Base-by-base conservation (phyloP, 768 basidiomycete genomes). In the Infundibulicybe gibba region DNA sequence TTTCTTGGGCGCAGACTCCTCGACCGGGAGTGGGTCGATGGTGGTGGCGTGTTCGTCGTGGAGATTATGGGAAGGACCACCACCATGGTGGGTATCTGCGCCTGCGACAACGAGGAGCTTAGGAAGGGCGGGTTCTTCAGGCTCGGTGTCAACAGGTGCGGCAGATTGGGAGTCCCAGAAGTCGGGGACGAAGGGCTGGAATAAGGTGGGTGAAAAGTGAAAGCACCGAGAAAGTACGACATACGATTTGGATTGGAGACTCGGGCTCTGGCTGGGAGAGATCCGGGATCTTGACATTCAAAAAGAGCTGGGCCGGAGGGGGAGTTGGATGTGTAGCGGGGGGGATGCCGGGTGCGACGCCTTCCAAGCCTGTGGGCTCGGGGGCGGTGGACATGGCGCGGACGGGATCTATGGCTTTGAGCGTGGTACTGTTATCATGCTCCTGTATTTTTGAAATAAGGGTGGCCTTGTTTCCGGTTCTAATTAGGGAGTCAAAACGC, bases 241-340 rank as follows among this genome's bases (percentile, higher is more conserved):
- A 49, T 57, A 90, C 88, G 44, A 85, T 75, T 64, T 83, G 80
- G 21, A 79, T 69, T 16, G 72, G 72, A 4, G 61, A 53, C 43
- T 70, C 68, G 2, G 70, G 67, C 25, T 61, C 62, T 6, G 72
- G 72, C 17, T 64, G 62, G 16, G 76, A 69, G 13, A 77, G 58
- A 51, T 84, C 73, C 16, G 89, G 89, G 37, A 91, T 58, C 41
- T 65, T 69, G 54, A 86, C 61, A 50, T 74, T 71, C 52, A 80
- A 57, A 47, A 72, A 74, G 14, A 59, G 54, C 16, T 61, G 60
- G 6, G 67, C 48, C 11, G 64, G 59, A 16, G 53, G 40, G 30
- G 50, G 48, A 13, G 46, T 43, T 38, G 60, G 49, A 16, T 65
- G 62, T 2, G 68, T 48, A 15, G 64, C 51, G 16, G 71, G 61